phyloP scores from a whole-genome alignment of 306 rosid species.

The Delonix regia region DNA sequence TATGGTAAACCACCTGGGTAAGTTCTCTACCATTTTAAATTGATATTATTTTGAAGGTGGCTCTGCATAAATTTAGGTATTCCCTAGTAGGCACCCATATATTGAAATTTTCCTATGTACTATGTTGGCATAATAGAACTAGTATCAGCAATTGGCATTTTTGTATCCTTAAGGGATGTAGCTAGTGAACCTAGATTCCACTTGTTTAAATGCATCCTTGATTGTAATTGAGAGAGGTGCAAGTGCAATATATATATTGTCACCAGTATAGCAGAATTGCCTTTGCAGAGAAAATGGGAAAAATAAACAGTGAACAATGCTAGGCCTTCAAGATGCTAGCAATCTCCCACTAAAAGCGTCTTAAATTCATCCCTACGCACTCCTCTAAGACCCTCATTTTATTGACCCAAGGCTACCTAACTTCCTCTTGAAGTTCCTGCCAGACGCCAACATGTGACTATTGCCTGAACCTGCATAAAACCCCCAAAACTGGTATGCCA shows the following conservation, averaged over 20 bases:
- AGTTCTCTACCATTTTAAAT: constrained; percentile 38
- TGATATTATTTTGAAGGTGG: constrained; percentile 6
- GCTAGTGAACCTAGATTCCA: constrained; percentile 9
- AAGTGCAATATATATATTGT: neutral
- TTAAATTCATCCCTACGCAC: too few species aligned
- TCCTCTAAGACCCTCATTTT: too few species aligned
- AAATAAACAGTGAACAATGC: too few species aligned
- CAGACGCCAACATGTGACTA: too few species aligned
- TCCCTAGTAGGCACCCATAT: neutral
- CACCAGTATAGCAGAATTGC: neutral
- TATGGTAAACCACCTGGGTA: constrained; percentile 99
- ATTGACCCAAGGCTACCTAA: too few species aligned
- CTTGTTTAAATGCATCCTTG: neutral
- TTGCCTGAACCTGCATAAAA: too few species aligned
- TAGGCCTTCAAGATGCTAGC: too few species aligned
- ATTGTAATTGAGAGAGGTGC: neutral
- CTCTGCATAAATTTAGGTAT: constrained; percentile 14
- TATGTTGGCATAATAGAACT: neutral
- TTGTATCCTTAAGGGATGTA: constrained; percentile 5
- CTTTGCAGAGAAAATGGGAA: too few species aligned
- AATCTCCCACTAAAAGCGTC: too few species aligned
- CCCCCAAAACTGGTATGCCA: too few species aligned
- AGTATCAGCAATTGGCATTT: constrained; percentile 4
- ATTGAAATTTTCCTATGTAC: neutral
- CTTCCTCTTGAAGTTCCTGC: too few species aligned